These are phyloP conservation scores for Pelargonium citronellum DNA, from an alignment of 441 rosid species.

Conservation along the genomic window DNA sequence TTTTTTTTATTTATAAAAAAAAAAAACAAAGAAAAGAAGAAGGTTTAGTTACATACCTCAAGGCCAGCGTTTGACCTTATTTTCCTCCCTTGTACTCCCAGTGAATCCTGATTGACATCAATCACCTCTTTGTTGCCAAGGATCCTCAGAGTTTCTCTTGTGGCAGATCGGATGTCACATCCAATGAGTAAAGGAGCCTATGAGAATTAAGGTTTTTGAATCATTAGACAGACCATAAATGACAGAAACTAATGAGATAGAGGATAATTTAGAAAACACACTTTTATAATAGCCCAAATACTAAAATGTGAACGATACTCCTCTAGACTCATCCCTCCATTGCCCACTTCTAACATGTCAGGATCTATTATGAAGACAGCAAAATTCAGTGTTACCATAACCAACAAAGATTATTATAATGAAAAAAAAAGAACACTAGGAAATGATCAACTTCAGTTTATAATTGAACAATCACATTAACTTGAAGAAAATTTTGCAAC, in stretches of 20 bases:
- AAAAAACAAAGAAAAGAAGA: too few relatives aligned
- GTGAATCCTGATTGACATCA: slow-evolving; percentile 30
- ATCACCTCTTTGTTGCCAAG: slow-evolving; percentile 35
- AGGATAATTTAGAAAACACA: slow-evolving; percentile 6
- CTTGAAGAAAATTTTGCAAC: too few relatives aligned
- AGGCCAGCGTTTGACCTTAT: slow-evolving; percentile 24
- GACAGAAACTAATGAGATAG: neutral
- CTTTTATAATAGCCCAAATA: slow-evolving; percentile 36
- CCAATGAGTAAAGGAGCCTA: slow-evolving; percentile 38
- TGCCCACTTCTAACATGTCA: slow-evolving; percentile 41
- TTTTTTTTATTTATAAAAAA: too few relatives aligned
- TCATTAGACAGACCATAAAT: neutral
- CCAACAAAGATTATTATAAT: too few relatives aligned
- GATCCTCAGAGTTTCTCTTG: slow-evolving; percentile 29
- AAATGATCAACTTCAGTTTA: too few relatives aligned
- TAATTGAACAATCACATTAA: too few relatives aligned
- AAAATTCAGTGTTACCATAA: neutral
- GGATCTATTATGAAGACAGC: slow-evolving; percentile 25
- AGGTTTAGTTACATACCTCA: slow-evolving; percentile 22
- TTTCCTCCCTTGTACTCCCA: slow-evolving; percentile 36
- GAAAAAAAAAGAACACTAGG: too few relatives aligned
- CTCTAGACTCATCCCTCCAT: slow-evolving; percentile 34
- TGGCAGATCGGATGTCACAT: slow-evolving; percentile 29
- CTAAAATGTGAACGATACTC: slow-evolving; percentile 34
- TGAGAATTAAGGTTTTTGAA: neutral